Evolutionary conservation across 768 basidiomycete species (phyloP), one percentile per base, ranked within the genome.

Genomic region (Suillus alpinus): DNA sequence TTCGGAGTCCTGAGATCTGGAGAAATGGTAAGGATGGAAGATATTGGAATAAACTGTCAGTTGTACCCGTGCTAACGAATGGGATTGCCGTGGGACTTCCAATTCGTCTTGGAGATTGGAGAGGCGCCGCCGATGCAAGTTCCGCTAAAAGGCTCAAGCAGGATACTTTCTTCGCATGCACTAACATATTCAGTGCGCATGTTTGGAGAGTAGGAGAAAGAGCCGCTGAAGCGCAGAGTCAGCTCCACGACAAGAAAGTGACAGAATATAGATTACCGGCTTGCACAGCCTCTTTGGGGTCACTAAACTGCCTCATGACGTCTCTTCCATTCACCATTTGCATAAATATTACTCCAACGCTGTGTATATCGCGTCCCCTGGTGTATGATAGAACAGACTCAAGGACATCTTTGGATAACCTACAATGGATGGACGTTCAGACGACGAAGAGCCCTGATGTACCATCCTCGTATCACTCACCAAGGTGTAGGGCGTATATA

Each of bases 261-360:
- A 36, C 29, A 31, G 6, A 44, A 26, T 18, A 59, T n/a, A 32
- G 70, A 82, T 46, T 69, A 89, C 89, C 78, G 52, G 78, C 78
- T 58, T 80, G 78, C 8, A 91, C 73, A 3, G 88, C 90, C 29
- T 78, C 76, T 16, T 83, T 81, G 2, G 84, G 80, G 59, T 86
- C 83, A 32, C 76, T 72, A 65, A 79, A 89, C 47, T 79, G 77
- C 32, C 67, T 78, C 58, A 80, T 81, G 9, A 91, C 87, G 63
- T 91, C 83, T 56, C 86, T 74, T 0, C 95, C 95, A n/a, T 87
- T 75, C 13, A 96, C 73, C 91, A 96, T 93, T 73, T 95, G 92
- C 56, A 94, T 67, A 41, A 95, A 76, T 2, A 94, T 81, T 29
- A 95, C 82, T 0, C 91, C 94, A 0, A 87, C 84, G 47, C 85